These are phyloP conservation scores for Durusdinium trenchii DNA, from an alignment of 73 alveolate genomes.

Conservation along the genomic window DNA sequence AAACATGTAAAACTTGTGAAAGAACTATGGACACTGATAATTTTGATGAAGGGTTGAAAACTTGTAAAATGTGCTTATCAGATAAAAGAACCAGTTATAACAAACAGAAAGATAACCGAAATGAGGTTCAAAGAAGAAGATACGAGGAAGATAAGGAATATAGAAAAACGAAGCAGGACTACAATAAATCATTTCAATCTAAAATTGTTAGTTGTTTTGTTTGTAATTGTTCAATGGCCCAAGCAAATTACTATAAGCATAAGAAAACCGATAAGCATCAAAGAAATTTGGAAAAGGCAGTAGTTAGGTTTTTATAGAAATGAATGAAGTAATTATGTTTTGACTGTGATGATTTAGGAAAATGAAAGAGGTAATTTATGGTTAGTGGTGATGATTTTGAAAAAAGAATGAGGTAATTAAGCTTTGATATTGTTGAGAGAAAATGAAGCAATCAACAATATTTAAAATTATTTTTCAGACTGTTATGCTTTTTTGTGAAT, in stretches of 20 bases:
- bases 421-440: too few species aligned
- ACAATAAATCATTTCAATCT: neutral
- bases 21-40: constrained; percentile 15
- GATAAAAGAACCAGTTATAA: constrained; percentile 26
- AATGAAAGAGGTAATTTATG: too few species aligned
- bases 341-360: too few species aligned
- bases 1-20: constrained; percentile 28
- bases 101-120: neutral
- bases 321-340: neutral
- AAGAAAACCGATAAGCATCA: neutral
- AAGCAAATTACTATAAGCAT: constrained; percentile 17
- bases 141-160: constrained; percentile 10
- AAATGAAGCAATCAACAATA: too few species aligned
- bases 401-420: too few species aligned
- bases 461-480: neutral
- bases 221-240: constrained; percentile 36
- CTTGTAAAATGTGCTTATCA: constrained; percentile 41
- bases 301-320: constrained; percentile 11
- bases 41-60: constrained; percentile 30
- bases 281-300: constrained; percentile 16
- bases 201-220: neutral
- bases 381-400: too few species aligned
- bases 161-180: constrained; percentile 15
- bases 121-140: neutral
- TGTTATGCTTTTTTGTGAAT: neutral